Evolutionary conservation across 257 asterid species (phyloP).

Genomic region (Ocimum tenuiflorum): DNA sequence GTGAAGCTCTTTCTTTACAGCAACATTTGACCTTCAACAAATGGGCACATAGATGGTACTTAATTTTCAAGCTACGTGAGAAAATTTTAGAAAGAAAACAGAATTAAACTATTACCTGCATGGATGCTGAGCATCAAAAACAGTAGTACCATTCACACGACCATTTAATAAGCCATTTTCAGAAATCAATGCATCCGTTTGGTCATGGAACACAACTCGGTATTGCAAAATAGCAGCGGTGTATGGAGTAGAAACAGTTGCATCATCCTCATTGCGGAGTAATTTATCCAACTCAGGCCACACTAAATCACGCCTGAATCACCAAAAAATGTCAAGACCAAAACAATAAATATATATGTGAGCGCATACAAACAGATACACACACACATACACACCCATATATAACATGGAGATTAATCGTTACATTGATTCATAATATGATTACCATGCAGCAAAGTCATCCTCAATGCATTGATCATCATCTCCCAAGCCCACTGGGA

Average conservation of each 20-base stretch:
- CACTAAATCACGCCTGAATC: conserved; percentile 69
- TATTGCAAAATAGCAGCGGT: conserved; percentile 88
- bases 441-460: conserved; percentile 83
- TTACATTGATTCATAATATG: neutral
- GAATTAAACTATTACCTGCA: conserved; percentile 53
- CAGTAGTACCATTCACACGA: conserved; percentile 58
- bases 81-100: neutral
- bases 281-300: conserved; percentile 89
- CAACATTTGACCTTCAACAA: conserved; percentile 61
- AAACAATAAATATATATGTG: neutral
- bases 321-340: neutral
- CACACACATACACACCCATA: neutral
- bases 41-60: conserved; percentile 17
- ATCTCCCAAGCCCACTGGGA: conserved; percentile 88
- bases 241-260: conserved; percentile 68
- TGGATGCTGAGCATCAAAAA: conserved; percentile 89
- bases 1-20: conserved; percentile 86
- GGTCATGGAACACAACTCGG: conserved; percentile 70
- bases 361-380: too few species aligned
- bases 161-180: conserved; percentile 47
- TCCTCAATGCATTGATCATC: conserved; percentile 99
- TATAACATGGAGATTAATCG: neutral
- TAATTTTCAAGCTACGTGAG: neutral
- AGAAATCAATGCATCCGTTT: conserved; percentile 28
- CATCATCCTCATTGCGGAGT: conserved; percentile 49